Conservation (phyloP, 2,329 filamentous ascomycete species). For the Diaporthe sp. region DNA sequence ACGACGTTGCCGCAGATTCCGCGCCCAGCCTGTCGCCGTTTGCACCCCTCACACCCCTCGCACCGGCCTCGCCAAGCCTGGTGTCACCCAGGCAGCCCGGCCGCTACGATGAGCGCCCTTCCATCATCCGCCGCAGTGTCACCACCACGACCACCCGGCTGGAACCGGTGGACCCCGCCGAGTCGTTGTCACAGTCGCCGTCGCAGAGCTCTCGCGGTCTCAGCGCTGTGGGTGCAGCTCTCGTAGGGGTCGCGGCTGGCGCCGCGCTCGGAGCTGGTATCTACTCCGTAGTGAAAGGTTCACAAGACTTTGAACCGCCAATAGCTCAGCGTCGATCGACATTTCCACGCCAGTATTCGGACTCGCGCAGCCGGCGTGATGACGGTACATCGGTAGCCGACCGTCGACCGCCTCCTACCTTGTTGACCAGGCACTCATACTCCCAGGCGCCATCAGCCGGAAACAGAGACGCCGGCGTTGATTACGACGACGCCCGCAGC, state of each 20-base stretch:
- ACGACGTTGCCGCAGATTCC: slow-evolving; percentile 53
- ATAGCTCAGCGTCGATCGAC: slow-evolving; percentile 58
- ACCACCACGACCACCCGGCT: slow-evolving; percentile 46
- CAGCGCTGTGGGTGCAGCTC: slow-evolving; percentile 73
- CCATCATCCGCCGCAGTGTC: slow-evolving; percentile 49
- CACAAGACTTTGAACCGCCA: slow-evolving; percentile 57
- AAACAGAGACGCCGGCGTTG: slow-evolving; percentile 51
- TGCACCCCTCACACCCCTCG: slow-evolving; percentile 40
- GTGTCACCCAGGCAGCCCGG: slow-evolving; percentile 38
- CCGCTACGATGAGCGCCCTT: slow-evolving; percentile 44
- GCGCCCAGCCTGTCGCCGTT: slow-evolving; percentile 42
- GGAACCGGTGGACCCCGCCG: slow-evolving; percentile 38
- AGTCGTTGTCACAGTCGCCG: slow-evolving; percentile 42
- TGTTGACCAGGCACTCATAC: slow-evolving; percentile 45
- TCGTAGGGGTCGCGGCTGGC: slow-evolving; percentile 76
- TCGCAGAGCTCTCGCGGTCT: slow-evolving; percentile 57
- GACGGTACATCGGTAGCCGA: slow-evolving; percentile 47
- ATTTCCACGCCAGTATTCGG: slow-evolving; percentile 55
- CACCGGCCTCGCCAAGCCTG: slow-evolving; percentile 38
- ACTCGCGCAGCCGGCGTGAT: slow-evolving; percentile 50
- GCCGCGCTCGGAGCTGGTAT: slow-evolving; percentile 73
- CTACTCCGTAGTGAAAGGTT: slow-evolving; percentile 77
- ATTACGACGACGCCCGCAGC: slow-evolving; percentile 55
- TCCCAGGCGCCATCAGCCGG: slow-evolving; percentile 47
- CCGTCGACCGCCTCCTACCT: slow-evolving; percentile 49